Base-by-base conservation (phyloP, 371 early-diverging fungal genomes). In the Rhizopus microsporus region DNA sequence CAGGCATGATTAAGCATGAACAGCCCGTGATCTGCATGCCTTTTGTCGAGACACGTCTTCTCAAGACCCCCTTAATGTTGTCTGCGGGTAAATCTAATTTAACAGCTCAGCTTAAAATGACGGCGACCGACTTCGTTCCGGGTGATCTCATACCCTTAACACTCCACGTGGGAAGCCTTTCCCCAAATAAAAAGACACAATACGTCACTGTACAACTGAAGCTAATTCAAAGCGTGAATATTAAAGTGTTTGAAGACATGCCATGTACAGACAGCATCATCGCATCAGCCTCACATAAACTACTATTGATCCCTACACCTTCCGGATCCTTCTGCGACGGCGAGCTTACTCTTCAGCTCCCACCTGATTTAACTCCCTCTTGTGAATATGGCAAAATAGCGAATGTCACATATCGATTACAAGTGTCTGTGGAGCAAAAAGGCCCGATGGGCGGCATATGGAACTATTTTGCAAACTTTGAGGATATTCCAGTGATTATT, bases 401-500 rank as follows among this genome's bases (percentile, higher is more conserved):
- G 2, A 37, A 44, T 5, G 32, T 66, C 4, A 47, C 51, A 4
- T 66, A 66, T 30, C 31, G n/a, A 12, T 32, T 66, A 0, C 42
- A 58, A 16, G 17, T 66, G 3, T 50, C n/a, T 39, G 54, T 55
- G 8, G 58, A 57, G 31, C 60, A 60, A 48, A 57, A 60, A 16
- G 57, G 65, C 5, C 62, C 60, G 0, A 34, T 72, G 17, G 60
- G 65, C 15, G 60, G 60, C 16, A 65, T 65, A 23, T 56, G 55
- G 56, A 54, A 45, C n/a, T 51, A 60, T 7, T 34, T 8, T n/a
- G 57, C 53, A 2, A 23, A 9, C 6, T 10, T 56, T 31, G 49
- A 65, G 8, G 45, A 60, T 23, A 56, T 56, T 7, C 65, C 62
- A 5, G 51, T 75, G 17, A 63, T 50, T 6, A 65, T 75, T 17